These are phyloP conservation scores for Citeromyces matritensis DNA, from an alignment of 805 yeast species.

Conservation along the genomic window DNA sequence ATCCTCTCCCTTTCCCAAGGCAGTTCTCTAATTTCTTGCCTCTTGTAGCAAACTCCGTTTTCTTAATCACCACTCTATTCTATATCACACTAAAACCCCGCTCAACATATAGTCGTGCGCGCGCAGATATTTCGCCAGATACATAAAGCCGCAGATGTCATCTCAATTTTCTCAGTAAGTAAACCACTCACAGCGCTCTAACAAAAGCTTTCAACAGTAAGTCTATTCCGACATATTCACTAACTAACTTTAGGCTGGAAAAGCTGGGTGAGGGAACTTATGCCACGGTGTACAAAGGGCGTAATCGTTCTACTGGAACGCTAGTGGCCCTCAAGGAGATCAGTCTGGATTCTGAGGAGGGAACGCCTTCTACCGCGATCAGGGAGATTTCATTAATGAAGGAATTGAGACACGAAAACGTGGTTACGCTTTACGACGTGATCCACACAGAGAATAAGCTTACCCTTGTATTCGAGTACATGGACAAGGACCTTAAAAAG, in stretches of 20 bases:
- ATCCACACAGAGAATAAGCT: conserved; percentile 94
- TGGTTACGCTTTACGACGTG: conserved; percentile 85
- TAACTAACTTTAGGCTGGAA: conserved; percentile 30
- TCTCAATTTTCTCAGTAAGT: neutral
- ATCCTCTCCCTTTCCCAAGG: neutral
- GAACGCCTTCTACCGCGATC: conserved; percentile 97
- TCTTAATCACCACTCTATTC: neutral
- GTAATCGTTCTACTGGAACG: conserved; percentile 74
- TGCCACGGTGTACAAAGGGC: conserved; percentile 96
- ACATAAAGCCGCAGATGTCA: conserved; percentile 10
- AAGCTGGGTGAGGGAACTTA: conserved; percentile 92
- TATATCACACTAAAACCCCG: conserved; percentile 11
- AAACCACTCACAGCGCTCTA: neutral
- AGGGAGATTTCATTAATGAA: conserved; percentile 92
- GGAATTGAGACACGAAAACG: conserved; percentile 85
- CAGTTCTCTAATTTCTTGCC: neutral
- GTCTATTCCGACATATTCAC: conserved; percentile 4
- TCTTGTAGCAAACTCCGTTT: neutral
- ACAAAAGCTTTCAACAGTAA: conserved; percentile 15
- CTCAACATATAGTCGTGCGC: conserved; percentile 10
- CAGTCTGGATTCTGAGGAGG: conserved; percentile 90
- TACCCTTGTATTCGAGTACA: conserved; percentile 82
- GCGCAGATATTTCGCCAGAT: too few species aligned
- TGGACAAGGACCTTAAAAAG: conserved; percentile 87
- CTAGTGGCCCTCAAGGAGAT: conserved; percentile 93